Conservation (phyloP, 352 stramenopile species). For the Globisporangium alternatum region DNA sequence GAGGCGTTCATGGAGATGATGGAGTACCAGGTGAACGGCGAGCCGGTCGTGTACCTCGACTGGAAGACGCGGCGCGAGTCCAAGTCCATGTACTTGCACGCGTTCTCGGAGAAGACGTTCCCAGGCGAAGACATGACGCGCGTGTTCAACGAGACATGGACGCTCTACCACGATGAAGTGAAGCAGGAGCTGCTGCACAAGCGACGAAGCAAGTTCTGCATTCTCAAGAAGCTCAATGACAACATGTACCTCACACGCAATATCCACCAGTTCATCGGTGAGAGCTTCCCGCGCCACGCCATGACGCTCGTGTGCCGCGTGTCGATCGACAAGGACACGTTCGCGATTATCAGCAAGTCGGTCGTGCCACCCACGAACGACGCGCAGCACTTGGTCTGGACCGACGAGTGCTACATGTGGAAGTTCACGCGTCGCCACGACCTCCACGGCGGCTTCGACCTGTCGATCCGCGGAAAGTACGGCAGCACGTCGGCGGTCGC, state of each 20-base stretch:
- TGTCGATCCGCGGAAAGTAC: slow-evolving; percentile 78
- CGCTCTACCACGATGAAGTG: slow-evolving; percentile 68
- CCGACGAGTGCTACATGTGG: slow-evolving; percentile 85
- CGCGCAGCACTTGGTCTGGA: slow-evolving; percentile 85
- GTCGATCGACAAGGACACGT: slow-evolving; percentile 80
- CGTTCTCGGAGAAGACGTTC: slow-evolving; percentile 74
- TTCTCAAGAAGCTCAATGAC: slow-evolving; percentile 82
- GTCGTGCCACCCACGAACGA: slow-evolving; percentile 76
- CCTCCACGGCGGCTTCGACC: slow-evolving; percentile 59
- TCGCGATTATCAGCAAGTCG: slow-evolving; percentile 80
- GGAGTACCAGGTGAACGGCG: slow-evolving; percentile 75
- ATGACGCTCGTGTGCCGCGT: slow-evolving; percentile 82
- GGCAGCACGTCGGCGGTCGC: slow-evolving; percentile 79
- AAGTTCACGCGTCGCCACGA: slow-evolving; percentile 63
- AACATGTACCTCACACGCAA: slow-evolving; percentile 85
- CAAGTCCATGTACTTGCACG: slow-evolving; percentile 86
- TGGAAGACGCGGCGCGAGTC: slow-evolving; percentile 83
- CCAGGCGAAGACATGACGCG: slow-evolving; percentile 63
- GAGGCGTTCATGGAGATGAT: slow-evolving; percentile 81
- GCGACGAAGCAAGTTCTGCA: slow-evolving; percentile 79
- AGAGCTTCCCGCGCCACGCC: slow-evolving; percentile 81
- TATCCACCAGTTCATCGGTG: slow-evolving; percentile 86
- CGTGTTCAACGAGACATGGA: slow-evolving; percentile 80
- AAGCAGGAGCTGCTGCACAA: slow-evolving; percentile 72
- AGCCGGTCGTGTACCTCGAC: slow-evolving; percentile 56